Evolutionary conservation across 169 alveolate species (phyloP).

Genomic region (Plasmodium malariae): DNA sequence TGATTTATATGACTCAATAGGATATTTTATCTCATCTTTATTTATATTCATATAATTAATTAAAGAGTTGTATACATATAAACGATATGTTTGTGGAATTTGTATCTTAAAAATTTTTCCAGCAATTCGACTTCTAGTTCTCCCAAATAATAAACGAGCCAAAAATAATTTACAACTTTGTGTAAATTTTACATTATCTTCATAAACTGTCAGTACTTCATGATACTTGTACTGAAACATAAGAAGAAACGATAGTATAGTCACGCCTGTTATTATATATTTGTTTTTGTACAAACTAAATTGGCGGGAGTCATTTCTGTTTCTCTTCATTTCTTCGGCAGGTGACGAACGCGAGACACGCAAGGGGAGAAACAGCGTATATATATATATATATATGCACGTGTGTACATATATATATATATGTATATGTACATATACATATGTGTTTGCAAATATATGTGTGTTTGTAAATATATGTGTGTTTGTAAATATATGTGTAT

Average conservation of each 20-base stretch:
- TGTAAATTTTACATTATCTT: background rate
- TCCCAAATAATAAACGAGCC: constrained; percentile 51
- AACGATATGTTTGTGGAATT: constrained; percentile 34
- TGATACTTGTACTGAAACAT: constrained; percentile 71
- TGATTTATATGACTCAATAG: constrained; percentile 62
- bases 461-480: too few relatives aligned
- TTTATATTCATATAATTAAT: constrained; percentile 43
- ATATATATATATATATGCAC: too few relatives aligned
- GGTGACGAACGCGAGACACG: too few relatives aligned
- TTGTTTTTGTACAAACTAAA: background rate
- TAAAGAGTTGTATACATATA: constrained; percentile 27
- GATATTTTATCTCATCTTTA: constrained; percentile 69
- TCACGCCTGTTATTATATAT: constrained; percentile 54
- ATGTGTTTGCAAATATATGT: too few relatives aligned
- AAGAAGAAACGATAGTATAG: constrained; percentile 30
- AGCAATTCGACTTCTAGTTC: constrained; percentile 65
- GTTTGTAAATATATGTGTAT: too few relatives aligned
- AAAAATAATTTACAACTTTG: constrained; percentile 43
- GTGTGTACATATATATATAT: too few relatives aligned
- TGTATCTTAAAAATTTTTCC: constrained; percentile 24
- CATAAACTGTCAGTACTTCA: constrained; percentile 40
- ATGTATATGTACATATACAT: too few relatives aligned
- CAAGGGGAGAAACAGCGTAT: too few relatives aligned
- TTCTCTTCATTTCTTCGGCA: constrained; percentile 10
- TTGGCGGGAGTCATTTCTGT: background rate